phyloP scores from a whole-genome alignment of 1,139 yeast genomes.

The Candida labiduridarum region DNA sequence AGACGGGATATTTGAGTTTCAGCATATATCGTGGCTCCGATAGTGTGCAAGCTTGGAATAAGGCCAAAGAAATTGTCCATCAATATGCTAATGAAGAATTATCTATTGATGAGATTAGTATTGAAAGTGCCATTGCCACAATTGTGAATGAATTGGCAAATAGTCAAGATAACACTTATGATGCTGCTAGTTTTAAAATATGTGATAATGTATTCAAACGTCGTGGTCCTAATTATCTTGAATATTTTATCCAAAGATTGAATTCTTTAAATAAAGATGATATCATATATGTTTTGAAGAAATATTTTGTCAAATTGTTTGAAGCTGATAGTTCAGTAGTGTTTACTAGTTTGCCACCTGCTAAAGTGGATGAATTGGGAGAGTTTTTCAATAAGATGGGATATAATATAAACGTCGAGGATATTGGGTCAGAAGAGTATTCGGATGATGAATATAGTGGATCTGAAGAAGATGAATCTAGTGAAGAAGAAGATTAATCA shows the following conservation, averaged over 20 bases:
- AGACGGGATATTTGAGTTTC: conserved; percentile 68
- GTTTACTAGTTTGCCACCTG: conserved; percentile 75
- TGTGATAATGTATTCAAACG: conserved; percentile 65
- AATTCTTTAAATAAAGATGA: conserved; percentile 59
- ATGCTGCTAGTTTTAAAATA: conserved; percentile 69
- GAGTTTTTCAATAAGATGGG: conserved; percentile 56
- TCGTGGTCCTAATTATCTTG: conserved; percentile 68
- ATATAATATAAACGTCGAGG: conserved; percentile 62
- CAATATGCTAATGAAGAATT: conserved; percentile 57
- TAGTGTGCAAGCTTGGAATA: conserved; percentile 67
- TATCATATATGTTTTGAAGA: conserved; percentile 54
- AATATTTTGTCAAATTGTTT: conserved; percentile 66
- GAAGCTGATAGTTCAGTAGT: conserved; percentile 55
- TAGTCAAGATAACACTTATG: conserved; percentile 57
- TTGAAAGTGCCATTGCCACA: conserved; percentile 76
- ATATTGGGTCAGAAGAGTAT: conserved; percentile 34
- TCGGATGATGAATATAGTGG: conserved; percentile 13
- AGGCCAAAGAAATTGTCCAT: conserved; percentile 67
- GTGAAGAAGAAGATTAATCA: conserved; percentile 4
- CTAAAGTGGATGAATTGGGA: conserved; percentile 52
- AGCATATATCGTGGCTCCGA: conserved; percentile 85
- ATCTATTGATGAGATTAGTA: conserved; percentile 56
- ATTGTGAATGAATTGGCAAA: conserved; percentile 74
- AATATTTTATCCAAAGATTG: conserved; percentile 49
- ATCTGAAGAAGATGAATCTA: conserved; percentile 8